phyloP scores from a whole-genome alignment of 768 basidiomycete species.

The Kwoniella sp. region DNA sequence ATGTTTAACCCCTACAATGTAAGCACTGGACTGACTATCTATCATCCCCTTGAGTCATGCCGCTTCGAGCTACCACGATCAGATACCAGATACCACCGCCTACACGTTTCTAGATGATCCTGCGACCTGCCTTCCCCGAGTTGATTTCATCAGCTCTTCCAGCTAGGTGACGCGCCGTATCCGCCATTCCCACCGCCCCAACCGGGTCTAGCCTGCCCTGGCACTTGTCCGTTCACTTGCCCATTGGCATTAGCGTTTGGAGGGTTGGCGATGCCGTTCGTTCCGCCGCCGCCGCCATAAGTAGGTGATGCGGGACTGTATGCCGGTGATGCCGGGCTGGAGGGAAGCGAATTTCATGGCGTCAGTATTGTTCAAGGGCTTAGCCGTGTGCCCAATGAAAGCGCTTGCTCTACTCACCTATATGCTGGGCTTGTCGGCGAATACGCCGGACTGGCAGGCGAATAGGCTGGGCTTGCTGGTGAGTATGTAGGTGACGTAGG shows the following conservation, averaged over 20 bases:
- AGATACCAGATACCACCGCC: no score
- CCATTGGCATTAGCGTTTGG: constrained; percentile 5
- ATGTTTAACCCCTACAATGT: no score
- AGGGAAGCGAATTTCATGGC: background rate
- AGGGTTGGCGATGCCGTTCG: constrained; percentile 8
- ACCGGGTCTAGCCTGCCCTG: constrained; percentile 30
- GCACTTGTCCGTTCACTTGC: constrained; percentile 19
- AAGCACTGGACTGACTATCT: no score
- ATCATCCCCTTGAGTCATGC: no score
- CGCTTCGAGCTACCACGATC: no score
- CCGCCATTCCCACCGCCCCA: constrained; percentile 37
- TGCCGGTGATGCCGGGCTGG: constrained; percentile 19
- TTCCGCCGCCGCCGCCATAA: constrained; percentile 13
- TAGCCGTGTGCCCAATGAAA: no score
- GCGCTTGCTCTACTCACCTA: constrained; percentile 37
- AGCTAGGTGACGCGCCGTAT: constrained; percentile 44
- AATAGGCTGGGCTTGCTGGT: constrained; percentile 87
- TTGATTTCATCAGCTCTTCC: constrained; percentile 29
- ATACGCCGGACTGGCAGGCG: constrained; percentile 88
- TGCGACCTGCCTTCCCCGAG: no score
- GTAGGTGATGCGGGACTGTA: constrained; percentile 43
- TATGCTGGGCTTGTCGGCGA: constrained; percentile 88
- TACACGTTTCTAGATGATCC: no score
- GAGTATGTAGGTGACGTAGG: constrained; percentile 87
- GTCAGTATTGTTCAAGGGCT: background rate